Evolutionary conservation across 805 yeast genomes (phyloP), one percentile per base, ranked within the genome.

Genomic region (Pichia manshurica): DNA sequence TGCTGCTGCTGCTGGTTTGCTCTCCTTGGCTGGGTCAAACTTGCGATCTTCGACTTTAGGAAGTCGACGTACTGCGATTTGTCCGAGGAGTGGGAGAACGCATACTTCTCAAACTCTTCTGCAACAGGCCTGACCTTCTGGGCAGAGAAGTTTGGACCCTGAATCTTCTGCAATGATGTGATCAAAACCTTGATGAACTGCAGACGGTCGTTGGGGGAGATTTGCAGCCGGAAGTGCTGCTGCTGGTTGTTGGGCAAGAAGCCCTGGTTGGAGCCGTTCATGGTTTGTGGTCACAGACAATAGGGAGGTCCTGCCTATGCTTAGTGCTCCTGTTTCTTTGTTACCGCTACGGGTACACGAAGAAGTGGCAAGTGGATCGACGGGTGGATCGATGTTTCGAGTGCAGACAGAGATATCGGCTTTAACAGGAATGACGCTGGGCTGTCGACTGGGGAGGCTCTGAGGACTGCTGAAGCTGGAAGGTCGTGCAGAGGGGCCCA

Each of bases 71-170:
- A 84, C 51, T 80, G 81, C 45, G 75, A 77, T 54, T 79, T 78
- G 19, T 77, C 69, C 9, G 72, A 71, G 12, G 87, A 72, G 48
- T 79, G 79, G 47, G 73, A 71, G 60, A 73, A 84, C 21, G 87
- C 76, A 55, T 73, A 78, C 49, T 79, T 77, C 60, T 84, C 93
- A 55, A 81, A 83, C 57, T 83, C 87, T 56, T 79, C 83, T 4
- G 89, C 88, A 55, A 80, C 70, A 3, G 72, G 64, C 56, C 73
- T 75, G 55, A 77, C 66, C 54, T 71, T 75, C 44, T 66, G 70
- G 21, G 56, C 46, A 9, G 61, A 55, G 28, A 64, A 64, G 32
- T 45, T 55, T 19, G 57, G 51, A 2, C 70, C 70, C 45, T 64
- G 68, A 19, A 64, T 56, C 41, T 63, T 62, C 34, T 65, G 61